Evolutionary conservation across 805 yeast species (phyloP).

Genomic region (Dipodascopsis uninucleata): DNA sequence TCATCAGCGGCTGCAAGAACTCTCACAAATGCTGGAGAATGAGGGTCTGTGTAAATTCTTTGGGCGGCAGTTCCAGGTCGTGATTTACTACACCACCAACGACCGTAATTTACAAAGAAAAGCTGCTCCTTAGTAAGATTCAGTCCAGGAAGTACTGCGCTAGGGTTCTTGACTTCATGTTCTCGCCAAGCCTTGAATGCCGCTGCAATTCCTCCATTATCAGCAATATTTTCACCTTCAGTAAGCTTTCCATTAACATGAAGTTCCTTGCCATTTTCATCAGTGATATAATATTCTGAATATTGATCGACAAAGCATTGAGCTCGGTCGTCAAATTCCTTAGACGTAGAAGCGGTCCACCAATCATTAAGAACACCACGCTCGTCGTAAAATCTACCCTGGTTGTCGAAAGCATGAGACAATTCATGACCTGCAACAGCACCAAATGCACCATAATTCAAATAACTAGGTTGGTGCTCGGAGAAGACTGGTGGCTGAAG

Average conservation of each 20-base stretch:
- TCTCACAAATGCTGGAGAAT: conserved; percentile 27
- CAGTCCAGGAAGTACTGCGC: conserved; percentile 23
- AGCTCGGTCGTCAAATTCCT: conserved; percentile 25
- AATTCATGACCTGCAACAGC: conserved; percentile 29
- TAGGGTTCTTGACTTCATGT: conserved; percentile 10
- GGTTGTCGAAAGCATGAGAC: conserved; percentile 29
- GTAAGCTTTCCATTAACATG: conserved; percentile 28
- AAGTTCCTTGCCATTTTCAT: conserved; percentile 19
- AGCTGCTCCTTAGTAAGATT: conserved; percentile 25
- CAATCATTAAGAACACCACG: conserved; percentile 25
- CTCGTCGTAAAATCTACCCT: conserved; percentile 27
- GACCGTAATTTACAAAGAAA: conserved; percentile 24
- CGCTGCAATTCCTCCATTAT: conserved; percentile 28
- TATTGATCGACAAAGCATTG: conserved; percentile 27
- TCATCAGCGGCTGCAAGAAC: conserved; percentile 25
- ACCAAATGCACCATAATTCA: conserved; percentile 28
- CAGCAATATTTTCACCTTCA: conserved; percentile 28
- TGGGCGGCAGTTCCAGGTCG: conserved; percentile 27
- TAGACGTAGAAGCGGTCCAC: conserved; percentile 23
- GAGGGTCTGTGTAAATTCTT: conserved; percentile 26
- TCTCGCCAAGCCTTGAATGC: conserved; percentile 26
- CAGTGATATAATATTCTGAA: conserved; percentile 25
- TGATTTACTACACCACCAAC: conserved; percentile 28
- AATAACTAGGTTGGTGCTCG: conserved; percentile 24
- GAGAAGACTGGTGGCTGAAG: conserved; percentile 27